Base-by-base conservation (phyloP, 345 rosid species). In the Arabidopsis suecica region DNA sequence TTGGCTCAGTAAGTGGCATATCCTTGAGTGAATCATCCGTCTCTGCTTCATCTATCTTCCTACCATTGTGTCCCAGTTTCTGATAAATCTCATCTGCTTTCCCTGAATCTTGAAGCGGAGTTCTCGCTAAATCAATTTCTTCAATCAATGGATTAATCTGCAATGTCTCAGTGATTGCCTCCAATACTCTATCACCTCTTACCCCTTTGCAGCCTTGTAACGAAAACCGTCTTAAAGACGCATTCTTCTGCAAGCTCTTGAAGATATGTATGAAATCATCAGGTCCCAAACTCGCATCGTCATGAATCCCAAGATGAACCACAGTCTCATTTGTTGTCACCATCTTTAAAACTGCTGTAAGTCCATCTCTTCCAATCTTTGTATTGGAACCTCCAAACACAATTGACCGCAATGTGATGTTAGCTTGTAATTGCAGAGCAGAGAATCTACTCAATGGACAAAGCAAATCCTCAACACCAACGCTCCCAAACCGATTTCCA, bases 361-460 rank as follows among this genome's bases (percentile, higher is more conserved):
- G 78, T 36, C 97, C 99, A 58, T 83, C 88, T 66, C 93, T 82
- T 75, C 93, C 97, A 5, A 95, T 85, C 79, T 80, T 88, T 9
- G 90, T 83, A 66, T 78, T 90, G 51, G 84, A 54, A 20, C 97
- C 96, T 60, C 96, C 97, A 25, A 95, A 83, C 4, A 89, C 77
- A 12, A 95, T 40, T 4, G 93, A 77, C 81, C 81, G 86, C 22
- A 95, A 78, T 2, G 96, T 89, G 68, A 82, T 83, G 79, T 95
- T 95, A 13, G 97, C 97, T 83, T 95, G 99, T 63, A 57, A 53
- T 72, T 92, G 97, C 81, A 95, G 78, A 61, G 97, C 71, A n/a
- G 96, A 89, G 86, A 95, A 95, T 78, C 93, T 88, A 77, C 93
- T 91, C 83, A 95, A 70, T 45, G 99, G 99, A 76, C 97, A 92